Conservation (phyloP, 1,139 yeast species). For the Wickerhamomyces sp. region DNA sequence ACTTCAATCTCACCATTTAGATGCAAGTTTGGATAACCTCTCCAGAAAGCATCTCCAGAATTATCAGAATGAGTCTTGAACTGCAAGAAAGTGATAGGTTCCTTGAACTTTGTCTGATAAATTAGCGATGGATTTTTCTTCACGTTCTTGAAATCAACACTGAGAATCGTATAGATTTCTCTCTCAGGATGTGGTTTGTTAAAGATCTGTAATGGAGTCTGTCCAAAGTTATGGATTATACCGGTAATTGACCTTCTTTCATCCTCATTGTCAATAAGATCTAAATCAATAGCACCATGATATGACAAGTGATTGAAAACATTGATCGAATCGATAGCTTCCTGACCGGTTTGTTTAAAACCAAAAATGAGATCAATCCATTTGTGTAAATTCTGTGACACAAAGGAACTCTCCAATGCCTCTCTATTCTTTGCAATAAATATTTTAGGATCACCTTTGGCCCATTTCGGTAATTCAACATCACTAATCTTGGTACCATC, state of each 20-base stretch:
- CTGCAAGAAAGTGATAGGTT: slow-evolving; percentile 20
- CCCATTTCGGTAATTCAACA: slow-evolving; percentile 79
- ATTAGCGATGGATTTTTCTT: slow-evolving; percentile 18
- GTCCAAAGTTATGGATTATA: slow-evolving; percentile 85
- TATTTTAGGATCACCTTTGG: slow-evolving; percentile 63
- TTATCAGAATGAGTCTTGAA: slow-evolving; percentile 23
- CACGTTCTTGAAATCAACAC: slow-evolving; percentile 7
- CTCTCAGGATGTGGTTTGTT: slow-evolving; percentile 55
- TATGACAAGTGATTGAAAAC: slow-evolving; percentile 81
- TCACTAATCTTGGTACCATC: slow-evolving; percentile 53
- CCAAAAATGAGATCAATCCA: slow-evolving; percentile 90
- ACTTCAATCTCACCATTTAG: slow-evolving; percentile 26
- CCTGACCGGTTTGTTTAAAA: slow-evolving; percentile 63
- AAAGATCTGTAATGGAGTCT: slow-evolving; percentile 74
- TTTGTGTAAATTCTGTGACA: slow-evolving; percentile 62
- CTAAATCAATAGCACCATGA: slow-evolving; percentile 76
- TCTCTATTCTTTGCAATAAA: slow-evolving; percentile 72
- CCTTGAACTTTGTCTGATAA: slow-evolving; percentile 22
- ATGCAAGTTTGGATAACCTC: slow-evolving; percentile 33
- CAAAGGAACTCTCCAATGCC: slow-evolving; percentile 78
- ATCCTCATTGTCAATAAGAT: slow-evolving; percentile 61
- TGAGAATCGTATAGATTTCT: slow-evolving; percentile 23
- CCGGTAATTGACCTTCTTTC: slow-evolving; percentile 76
- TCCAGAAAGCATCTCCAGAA: slow-evolving; percentile 24
- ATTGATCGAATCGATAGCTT: slow-evolving; percentile 60